Base-by-base conservation (phyloP, 2,329 filamentous ascomycete genomes). In the Helotiales sp. region DNA sequence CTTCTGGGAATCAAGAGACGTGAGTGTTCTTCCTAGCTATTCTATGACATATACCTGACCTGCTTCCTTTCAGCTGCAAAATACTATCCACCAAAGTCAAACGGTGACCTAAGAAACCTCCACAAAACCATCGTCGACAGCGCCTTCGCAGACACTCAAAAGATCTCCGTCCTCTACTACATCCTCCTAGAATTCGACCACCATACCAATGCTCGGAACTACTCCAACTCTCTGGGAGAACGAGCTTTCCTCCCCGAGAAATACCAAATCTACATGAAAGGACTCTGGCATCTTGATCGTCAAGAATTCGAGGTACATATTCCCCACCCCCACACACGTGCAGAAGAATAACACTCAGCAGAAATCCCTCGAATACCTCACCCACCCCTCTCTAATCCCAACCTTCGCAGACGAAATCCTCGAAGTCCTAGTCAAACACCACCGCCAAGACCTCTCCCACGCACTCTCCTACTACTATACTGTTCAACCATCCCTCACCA, bases 371-470 rank as follows among this genome's bases (percentile, higher is more conserved):
- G 86, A 91, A 66, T 86, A 88, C 70, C 82, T 96, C 13, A 87
- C 90, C 3, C 88, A 95, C 67, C 91, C 91, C 0, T 90, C 88
- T 1, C 80, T 96, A 4, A 85, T 88, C 19, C 86, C 89, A 33
- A 91, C 91, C 54, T 96, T 95, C 68, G 83, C 89, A 56, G 90
- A 95, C 73, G 89, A 96, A 60, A 93, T 96, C 52, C 80, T 95
- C 64, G 81, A 82, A 25, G 81, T 82, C 4, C 81, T 95, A 4
- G 83, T 90, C 52, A 80, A 82, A 34, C 81, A 85, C 62, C 79
- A 85, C 34, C 75, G 79, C 40, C 77, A 79, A 56, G 86, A 91
- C 69, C 82, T 84, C 66, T 80, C 76, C 25, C 79, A 93, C 2
- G 82, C 89, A 0, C 79, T 95, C 27, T 87, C 90, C 10, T 96